Percentiles rank a stretch among this genome's conserved stretches.
Conservation (phyloP, 2,329 filamentous ascomycete genomes). For the Juglanconis sp. region DNA sequence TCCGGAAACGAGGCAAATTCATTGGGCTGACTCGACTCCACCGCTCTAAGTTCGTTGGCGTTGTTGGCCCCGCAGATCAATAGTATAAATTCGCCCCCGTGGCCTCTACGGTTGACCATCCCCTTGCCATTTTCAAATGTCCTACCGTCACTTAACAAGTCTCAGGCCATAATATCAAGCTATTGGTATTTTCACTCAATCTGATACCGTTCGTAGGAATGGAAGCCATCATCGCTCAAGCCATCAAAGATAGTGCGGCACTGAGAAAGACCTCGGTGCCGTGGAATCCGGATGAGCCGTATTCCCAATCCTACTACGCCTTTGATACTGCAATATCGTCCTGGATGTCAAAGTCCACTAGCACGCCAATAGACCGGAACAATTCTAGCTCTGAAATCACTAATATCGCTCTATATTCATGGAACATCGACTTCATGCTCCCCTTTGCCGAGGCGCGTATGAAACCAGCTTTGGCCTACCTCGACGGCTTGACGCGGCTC, state of each 20-base stretch:
- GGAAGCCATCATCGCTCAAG: slow-evolving; percentile 6
- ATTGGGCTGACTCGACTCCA: too few relatives aligned
- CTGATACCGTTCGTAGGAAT: not conserved
- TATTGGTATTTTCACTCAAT: too few relatives aligned
- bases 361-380: slow-evolving; percentile 6
- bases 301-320: slow-evolving; percentile 20
- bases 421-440: slow-evolving; percentile 37
- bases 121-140: too few relatives aligned
- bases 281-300: slow-evolving; percentile 18
- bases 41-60: too few relatives aligned
- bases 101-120: too few relatives aligned
- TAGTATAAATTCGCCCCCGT: too few relatives aligned
- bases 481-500: slow-evolving; percentile 19
- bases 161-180: too few relatives aligned
- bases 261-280: slow-evolving; percentile 17
- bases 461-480: slow-evolving; percentile 29
- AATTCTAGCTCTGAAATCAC: slow-evolving; percentile 4
- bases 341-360: slow-evolving; percentile 7
- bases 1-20: too few relatives aligned
- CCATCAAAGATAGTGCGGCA: slow-evolving; percentile 3
- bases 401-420: slow-evolving; percentile 30
- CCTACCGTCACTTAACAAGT: too few relatives aligned
- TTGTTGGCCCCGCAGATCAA: too few relatives aligned
- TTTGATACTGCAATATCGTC: slow-evolving; percentile 15
- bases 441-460: slow-evolving; percentile 30